Base-by-base conservation (phyloP, 2,329 filamentous ascomycete genomes). In the Alternaria atra region DNA sequence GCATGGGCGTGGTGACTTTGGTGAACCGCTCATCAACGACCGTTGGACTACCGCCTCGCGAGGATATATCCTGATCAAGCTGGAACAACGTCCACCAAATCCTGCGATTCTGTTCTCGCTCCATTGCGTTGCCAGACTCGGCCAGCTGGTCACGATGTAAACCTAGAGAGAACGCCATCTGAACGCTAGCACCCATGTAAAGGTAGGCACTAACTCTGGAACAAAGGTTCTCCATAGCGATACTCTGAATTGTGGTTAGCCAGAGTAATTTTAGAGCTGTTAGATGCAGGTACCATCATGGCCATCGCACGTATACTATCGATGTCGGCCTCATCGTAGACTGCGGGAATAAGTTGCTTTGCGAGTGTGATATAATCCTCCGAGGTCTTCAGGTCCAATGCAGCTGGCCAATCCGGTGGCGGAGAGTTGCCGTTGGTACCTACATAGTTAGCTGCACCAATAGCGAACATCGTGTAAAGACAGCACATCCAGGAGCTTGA, bases 51-150 rank as follows among this genome's bases (percentile, higher is more conserved):
- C 77, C 77, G 30, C 75, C 73, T 64, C 76, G 66, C n/a, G 74
- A 73, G 0, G 75, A 75, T 42, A 78, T 67, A 40, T 78, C 77
- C 51, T 76, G 71, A 39, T 79, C 77, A 4, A 79, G 74, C 1
- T 64, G 70, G 44, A 74, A 78, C 9, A 79, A 52, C 8, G 77
- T 77, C 76, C 76, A 79, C 77, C 77, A 79, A 44, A 79, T 74
- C 13, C 77, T 69, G 7, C 77, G 71, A 50, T 76, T 73, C 35
- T 74, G 74, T 37, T 78, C 75, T 29, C 72, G 69, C 30, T 78
- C 75, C 55, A 75, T 61, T 7, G 67, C 57, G 6, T 64, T 65
- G 5, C 68, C 71, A 6, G 69, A 70, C 10, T 71, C 68, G 0
- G 74, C 70, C n/a, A 74, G 34, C 42, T 77, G 73, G 34, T 79